Evolutionary conservation across 2,329 filamentous ascomycete species (phyloP), one percentile per base, ranked within the genome.

Genomic region (Harringtonia aguacate): DNA sequence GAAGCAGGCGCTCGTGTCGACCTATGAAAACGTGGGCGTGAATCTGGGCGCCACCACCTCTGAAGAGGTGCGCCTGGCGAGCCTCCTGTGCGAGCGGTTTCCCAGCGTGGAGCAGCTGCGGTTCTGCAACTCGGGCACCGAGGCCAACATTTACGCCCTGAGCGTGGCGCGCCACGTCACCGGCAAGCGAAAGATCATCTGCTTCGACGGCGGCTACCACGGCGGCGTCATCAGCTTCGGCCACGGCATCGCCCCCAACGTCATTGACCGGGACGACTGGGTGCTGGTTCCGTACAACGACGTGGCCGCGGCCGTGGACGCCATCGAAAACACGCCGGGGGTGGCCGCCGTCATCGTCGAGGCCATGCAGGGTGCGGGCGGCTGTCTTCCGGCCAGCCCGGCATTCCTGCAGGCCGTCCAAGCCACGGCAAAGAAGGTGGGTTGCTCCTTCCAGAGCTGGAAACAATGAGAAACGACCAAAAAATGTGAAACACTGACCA

Each of bases 121-220:
- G 0, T 81, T 82, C 57, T 72, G 72, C 33, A 82, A 81, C 58
- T 79, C 75, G 0, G 79, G 78, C 3, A 83, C 79, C 0, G 79
- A 82, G 58, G 75, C 77, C 7, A 81, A 77, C 43, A 62, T 74
- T 4, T 70, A 76, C 55, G 75, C 75, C 3, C 54, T 81, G 3
- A 69, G 67, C 8, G 67, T 65, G 2, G 77, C 75, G 0, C 65
- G 69, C 7, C 61, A 61, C 18, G 74, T 62, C 35, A 64, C 62
- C 2, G 56, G 56, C 2, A 66, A 66, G 33, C 60, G 58, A 28
- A 72, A 70, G 56, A 61, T 75, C 4, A 51, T 75, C 17, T 46
- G 48, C 29, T 75, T 75, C 45, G 56, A 56, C 0, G 63, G 64
- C 3, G 70, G 61, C 0, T 75, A 76, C 48, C 72, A 77, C 53